phyloP scores from a whole-genome alignment of 2,329 filamentous ascomycete species.

The Neurospora crassa region DNA sequence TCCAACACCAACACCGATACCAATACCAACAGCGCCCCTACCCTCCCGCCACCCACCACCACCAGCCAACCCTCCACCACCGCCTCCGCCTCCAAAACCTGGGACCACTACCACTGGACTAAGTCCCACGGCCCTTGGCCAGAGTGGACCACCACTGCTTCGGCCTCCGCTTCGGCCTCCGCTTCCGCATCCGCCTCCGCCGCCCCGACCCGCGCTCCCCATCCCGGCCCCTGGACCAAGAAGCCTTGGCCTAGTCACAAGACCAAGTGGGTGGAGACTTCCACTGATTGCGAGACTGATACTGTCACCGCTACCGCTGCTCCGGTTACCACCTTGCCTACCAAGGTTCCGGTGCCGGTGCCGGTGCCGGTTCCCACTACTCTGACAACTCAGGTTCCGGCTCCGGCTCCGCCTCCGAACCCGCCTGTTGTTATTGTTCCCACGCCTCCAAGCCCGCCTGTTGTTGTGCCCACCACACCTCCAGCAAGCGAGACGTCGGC shows the following conservation, averaged over 20 bases:
- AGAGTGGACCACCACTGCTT: background rate
- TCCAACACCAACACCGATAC: background rate
- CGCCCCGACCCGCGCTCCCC: background rate
- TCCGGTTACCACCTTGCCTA: background rate
- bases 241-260: background rate
- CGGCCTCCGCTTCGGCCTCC: background rate
- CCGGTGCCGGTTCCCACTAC: background rate
- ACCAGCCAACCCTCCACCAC: background rate
- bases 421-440: background rate
- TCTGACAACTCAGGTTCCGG: background rate
- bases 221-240: background rate
- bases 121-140: background rate
- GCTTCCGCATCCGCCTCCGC: background rate
- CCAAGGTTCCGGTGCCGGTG: background rate
- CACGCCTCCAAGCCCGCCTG: background rate
- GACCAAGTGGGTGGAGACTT: background rate
- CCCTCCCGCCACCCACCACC: background rate
- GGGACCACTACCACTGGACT: background rate
- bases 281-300: background rate
- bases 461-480: background rate
- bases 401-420: background rate
- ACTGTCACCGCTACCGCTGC: background rate
- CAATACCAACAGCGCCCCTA: background rate
- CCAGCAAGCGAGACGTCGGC: background rate
- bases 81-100: background rate